Evolutionary conservation across 2,329 filamentous ascomycete genomes (phyloP).

Genomic region (Trichothecium sympodiale): DNA sequence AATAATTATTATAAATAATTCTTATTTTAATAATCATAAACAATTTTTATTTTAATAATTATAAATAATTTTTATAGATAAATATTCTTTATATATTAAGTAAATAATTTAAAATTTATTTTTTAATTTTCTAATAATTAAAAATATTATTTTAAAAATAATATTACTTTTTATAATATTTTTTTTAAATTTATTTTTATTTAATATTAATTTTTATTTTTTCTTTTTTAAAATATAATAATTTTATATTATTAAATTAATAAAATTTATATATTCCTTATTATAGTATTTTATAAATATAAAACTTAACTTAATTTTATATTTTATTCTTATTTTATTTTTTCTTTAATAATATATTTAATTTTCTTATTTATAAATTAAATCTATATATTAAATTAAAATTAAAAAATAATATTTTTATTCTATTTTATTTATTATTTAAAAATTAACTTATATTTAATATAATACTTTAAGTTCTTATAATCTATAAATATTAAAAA

Average conservation of each 20-base stretch:
- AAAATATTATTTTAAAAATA: not conserved
- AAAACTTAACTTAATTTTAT: not conserved
- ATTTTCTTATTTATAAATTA: slow-evolving; percentile 4
- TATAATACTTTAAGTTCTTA: not conserved
- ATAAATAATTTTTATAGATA: not conserved
- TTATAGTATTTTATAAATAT: no score
- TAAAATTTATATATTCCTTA: no score
- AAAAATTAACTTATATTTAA: no score
- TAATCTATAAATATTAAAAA: no score
- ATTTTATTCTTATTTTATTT: not conserved
- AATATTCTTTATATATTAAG: not conserved
- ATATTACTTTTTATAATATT: no score
- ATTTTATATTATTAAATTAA: not conserved
- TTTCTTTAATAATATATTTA: not conserved
- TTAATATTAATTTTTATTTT: no score
- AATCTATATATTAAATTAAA: slow-evolving; percentile 6
- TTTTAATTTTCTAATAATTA: not conserved
- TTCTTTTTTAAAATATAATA: not conserved
- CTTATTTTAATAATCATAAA: no score
- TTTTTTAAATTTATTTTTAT: no score
- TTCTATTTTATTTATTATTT: no score
- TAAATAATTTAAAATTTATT: not conserved
- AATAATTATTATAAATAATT: no score
- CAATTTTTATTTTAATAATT: no score
- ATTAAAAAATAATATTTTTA: not conserved